phyloP scores from a whole-genome alignment of 1,284 basidiomycete genomes.

The Cystobasidium slooffiae region DNA sequence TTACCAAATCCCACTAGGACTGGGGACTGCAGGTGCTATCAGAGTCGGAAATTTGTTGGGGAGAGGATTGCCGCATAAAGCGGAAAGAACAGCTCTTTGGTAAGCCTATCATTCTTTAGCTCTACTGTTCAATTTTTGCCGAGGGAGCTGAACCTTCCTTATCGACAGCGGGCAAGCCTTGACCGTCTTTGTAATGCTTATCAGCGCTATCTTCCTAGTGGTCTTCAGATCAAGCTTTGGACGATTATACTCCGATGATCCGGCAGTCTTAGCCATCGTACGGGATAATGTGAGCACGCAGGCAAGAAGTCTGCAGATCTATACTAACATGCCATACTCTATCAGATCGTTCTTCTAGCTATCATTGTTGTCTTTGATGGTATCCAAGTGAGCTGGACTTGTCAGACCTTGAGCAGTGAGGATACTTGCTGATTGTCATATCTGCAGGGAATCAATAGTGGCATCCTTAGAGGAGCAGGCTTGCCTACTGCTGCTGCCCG shows the following conservation, averaged over 20 bases:
- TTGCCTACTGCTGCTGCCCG: slow-evolving; percentile 25
- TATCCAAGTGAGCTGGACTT: slow-evolving; percentile 19
- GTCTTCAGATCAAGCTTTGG: slow-evolving; percentile 55
- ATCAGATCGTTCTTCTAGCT: slow-evolving; percentile 49
- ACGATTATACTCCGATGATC: slow-evolving; percentile 55
- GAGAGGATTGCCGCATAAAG: slow-evolving; percentile 54
- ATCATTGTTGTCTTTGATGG: slow-evolving; percentile 55
- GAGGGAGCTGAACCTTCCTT: not conserved
- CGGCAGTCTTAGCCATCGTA: slow-evolving; percentile 55
- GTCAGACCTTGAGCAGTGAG: too few relatives aligned
- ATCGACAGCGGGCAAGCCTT: slow-evolving; percentile 43
- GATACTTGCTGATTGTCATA: not conserved
- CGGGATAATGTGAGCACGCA: slow-evolving; percentile 42
- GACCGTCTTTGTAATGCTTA: slow-evolving; percentile 53
- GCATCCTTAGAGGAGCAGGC: slow-evolving; percentile 58
- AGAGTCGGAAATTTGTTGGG: slow-evolving; percentile 57
- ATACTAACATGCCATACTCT: not conserved
- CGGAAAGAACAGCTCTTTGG: slow-evolving; percentile 53
- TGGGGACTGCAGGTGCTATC: slow-evolving; percentile 56
- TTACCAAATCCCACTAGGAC: slow-evolving; percentile 57
- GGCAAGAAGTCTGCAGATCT: too few relatives aligned
- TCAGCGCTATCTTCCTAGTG: slow-evolving; percentile 56
- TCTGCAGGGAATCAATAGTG: slow-evolving; percentile 54
- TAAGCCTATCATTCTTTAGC: slow-evolving; percentile 44
- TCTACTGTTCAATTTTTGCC: slow-evolving; percentile 39